Conservation (phyloP, 768 basidiomycete species). For the Leccinum olivaceopallidum region DNA sequence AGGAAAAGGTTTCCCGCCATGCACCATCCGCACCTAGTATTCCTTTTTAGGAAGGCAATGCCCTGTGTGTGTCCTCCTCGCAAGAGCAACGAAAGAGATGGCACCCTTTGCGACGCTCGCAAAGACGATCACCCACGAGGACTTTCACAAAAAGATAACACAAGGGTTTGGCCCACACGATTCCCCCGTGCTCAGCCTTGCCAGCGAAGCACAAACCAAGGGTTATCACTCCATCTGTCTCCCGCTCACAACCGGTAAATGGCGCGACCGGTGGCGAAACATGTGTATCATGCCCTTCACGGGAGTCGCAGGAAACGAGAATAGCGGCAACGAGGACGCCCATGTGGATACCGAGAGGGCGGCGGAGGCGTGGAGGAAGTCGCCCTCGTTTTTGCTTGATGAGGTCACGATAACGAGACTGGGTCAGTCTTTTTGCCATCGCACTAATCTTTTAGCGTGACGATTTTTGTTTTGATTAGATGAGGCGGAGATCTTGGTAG, state of each 20-base stretch:
- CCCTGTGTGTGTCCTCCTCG: too few relatives aligned
- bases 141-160: slow-evolving; percentile 37
- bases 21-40: not conserved
- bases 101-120: slow-evolving; percentile 32
- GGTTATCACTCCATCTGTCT: slow-evolving; percentile 78
- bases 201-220: slow-evolving; percentile 53
- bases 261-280: slow-evolving; percentile 84
- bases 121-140: slow-evolving; percentile 33
- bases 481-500: slow-evolving; percentile 71
- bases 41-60: too few relatives aligned
- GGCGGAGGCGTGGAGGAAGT: slow-evolving; percentile 87
- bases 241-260: slow-evolving; percentile 86
- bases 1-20: not conserved
- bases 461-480: slow-evolving; percentile 42
- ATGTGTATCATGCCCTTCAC: slow-evolving; percentile 76
- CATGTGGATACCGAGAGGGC: slow-evolving; percentile 49
- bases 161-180: slow-evolving; percentile 28
- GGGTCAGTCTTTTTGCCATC: slow-evolving; percentile 40
- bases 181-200: slow-evolving; percentile 52
- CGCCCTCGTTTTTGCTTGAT: slow-evolving; percentile 73
- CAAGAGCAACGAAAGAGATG: slow-evolving; percentile 20
- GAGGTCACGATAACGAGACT: slow-evolving; percentile 90
- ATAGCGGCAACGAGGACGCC: slow-evolving; percentile 36
- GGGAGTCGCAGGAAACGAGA: slow-evolving; percentile 20
- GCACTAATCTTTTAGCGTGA: slow-evolving; percentile 10